Evolutionary conservation across 75 land plant genomes (phyloP).

Genomic region (Cryptomeria japonica): DNA sequence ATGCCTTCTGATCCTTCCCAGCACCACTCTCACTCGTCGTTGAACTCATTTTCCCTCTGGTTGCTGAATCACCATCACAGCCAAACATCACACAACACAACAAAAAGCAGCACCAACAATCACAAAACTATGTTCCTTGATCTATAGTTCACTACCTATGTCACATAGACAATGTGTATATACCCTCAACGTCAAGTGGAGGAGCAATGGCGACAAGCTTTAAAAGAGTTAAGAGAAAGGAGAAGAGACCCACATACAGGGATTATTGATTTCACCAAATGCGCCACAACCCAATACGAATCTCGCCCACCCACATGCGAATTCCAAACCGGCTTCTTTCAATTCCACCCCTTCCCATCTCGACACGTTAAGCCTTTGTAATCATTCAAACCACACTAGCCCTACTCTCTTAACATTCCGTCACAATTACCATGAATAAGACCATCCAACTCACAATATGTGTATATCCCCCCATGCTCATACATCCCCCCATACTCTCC

Average conservation of each 20-base stretch:
- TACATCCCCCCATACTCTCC: background rate
- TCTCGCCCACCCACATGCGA: conserved; percentile 10
- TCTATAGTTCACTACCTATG: background rate
- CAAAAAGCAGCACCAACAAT: background rate
- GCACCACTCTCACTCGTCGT: conserved; percentile 6
- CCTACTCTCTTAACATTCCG: background rate
- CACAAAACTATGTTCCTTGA: background rate
- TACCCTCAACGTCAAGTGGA: background rate
- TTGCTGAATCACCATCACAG: conserved; percentile 6
- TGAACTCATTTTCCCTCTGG: conserved; percentile 13
- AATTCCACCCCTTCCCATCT: conserved; percentile 4
- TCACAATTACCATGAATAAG: background rate
- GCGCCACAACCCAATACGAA: conserved; percentile 11
- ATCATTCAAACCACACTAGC: conserved; percentile 2
- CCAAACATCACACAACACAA: background rate
- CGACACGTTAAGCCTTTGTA: conserved; percentile 3
- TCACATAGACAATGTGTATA: background rate
- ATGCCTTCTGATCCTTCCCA: background rate
- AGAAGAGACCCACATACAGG: conserved; percentile 1
- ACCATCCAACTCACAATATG: background rate
- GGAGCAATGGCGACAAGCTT: background rate
- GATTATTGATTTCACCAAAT: conserved; percentile 4
- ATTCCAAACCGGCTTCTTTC: background rate
- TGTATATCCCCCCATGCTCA: background rate
- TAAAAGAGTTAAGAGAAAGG: background rate